Evolutionary conservation across 2,329 filamentous ascomycete species (phyloP).

Genomic region (Sporothrix euskadiensis): DNA sequence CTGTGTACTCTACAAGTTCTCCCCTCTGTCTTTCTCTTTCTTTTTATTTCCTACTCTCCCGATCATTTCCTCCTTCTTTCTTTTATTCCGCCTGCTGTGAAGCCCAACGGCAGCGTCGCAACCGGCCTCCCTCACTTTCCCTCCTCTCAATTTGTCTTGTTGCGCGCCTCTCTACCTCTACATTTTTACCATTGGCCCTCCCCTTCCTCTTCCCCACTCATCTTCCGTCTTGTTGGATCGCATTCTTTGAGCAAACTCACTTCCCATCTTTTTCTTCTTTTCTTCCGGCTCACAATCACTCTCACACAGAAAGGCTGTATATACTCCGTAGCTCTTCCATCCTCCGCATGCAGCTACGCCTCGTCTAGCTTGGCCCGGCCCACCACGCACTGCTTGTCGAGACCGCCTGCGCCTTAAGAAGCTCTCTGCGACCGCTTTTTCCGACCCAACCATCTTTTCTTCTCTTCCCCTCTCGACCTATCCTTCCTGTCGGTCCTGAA

Average conservation of each 20-base stretch:
- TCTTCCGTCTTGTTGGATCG: conserved; percentile 3
- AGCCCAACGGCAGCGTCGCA: conserved; percentile 12
- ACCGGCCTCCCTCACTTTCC: conserved; percentile 1
- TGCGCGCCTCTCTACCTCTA: not conserved
- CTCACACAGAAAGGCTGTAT: not conserved
- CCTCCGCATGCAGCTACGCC: conserved; percentile 29
- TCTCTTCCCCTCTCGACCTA: conserved; percentile 18
- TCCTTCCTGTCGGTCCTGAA: conserved; percentile 15
- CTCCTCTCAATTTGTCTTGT: not conserved
- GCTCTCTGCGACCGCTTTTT: conserved; percentile 25
- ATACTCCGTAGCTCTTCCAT: not conserved
- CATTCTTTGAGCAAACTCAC: not conserved
- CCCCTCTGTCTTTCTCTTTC: not conserved
- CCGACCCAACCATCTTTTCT: conserved; percentile 7
- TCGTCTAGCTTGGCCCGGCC: conserved; percentile 12
- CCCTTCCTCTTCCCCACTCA: not conserved
- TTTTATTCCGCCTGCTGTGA: not conserved
- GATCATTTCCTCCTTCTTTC: not conserved
- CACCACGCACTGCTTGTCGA: not conserved
- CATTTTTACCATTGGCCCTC: conserved; percentile 11
- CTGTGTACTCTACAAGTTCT: not conserved
- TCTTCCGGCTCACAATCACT: not conserved
- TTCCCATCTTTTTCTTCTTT: not conserved
- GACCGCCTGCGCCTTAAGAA: conserved; percentile 26
- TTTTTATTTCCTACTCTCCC: not conserved